Evolutionary conservation across 1,139 yeast genomes (phyloP).

Genomic region (Meyerozyma smithsonii): DNA sequence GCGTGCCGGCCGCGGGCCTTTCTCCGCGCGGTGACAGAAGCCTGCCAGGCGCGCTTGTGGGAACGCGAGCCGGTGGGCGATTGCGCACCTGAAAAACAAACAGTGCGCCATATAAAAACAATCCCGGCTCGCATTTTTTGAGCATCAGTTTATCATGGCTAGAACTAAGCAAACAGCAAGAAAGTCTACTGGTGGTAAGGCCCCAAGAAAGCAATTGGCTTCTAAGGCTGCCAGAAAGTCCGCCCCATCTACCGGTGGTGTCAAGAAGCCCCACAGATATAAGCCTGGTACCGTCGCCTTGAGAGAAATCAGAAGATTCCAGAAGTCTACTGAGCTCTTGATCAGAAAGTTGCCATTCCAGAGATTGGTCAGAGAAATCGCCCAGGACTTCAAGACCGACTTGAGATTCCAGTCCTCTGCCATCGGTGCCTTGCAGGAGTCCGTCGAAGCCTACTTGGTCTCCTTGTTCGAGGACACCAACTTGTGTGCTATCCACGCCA

Average conservation of each 20-base stretch:
- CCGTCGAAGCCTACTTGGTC: conserved; percentile 94
- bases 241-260: conserved; percentile 98
- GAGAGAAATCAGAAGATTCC: conserved; percentile 99
- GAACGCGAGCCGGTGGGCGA: too few species aligned
- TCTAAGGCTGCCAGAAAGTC: conserved; percentile 99
- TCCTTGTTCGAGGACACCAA: conserved; percentile 94
- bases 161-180: conserved; percentile 99
- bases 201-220: conserved; percentile 99
- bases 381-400: conserved; percentile 97
- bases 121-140: conserved; percentile 6
- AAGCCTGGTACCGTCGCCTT: conserved; percentile 99
- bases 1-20: neutral
- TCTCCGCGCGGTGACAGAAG: neutral
- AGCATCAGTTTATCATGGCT: conserved; percentile 58
- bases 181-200: conserved; percentile 99
- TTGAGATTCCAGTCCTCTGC: conserved; percentile 98
- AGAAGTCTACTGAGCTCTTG: conserved; percentile 93
- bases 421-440: conserved; percentile 97
- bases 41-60: neutral
- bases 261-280: conserved; percentile 99
- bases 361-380: conserved; percentile 96
- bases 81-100: neutral
- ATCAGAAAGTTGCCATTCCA: conserved; percentile 98
- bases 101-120: neutral
- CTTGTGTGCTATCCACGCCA: conserved; percentile 98